Evolutionary conservation across 768 basidiomycete species (phyloP).

Genomic region (Lactarius pseudohatsudake): DNA sequence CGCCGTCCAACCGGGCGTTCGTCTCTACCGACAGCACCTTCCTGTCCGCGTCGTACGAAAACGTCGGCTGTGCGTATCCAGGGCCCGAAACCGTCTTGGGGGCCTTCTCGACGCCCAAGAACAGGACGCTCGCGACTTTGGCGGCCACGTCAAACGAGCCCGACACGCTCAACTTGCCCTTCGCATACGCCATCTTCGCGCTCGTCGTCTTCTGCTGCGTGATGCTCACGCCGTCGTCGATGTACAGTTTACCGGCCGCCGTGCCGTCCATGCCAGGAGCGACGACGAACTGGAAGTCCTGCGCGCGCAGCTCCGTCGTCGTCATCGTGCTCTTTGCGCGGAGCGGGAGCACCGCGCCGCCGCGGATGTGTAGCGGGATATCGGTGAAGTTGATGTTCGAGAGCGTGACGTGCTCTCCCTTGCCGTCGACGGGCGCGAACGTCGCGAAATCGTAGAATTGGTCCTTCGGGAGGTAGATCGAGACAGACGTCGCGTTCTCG

Average conservation of each 20-base stretch:
- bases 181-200: conserved; percentile 34
- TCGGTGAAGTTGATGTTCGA: conserved; percentile 51
- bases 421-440: conserved; percentile 48
- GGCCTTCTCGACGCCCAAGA: conserved; percentile 34
- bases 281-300: conserved; percentile 61
- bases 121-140: conserved; percentile 38
- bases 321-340: conserved; percentile 59
- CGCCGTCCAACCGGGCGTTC: conserved; percentile 38
- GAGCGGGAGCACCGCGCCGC: conserved; percentile 59
- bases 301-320: conserved; percentile 51
- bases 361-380: conserved; percentile 63
- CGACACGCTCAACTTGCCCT: conserved; percentile 33
- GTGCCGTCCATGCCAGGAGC: conserved; percentile 53
- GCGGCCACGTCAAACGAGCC: conserved; percentile 36
- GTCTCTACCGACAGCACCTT: conserved; percentile 49
- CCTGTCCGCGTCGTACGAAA: conserved; percentile 39
- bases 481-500: conserved; percentile 56
- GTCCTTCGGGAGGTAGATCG: conserved; percentile 61
- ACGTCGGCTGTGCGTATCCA: conserved; percentile 23
- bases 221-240: conserved; percentile 63
- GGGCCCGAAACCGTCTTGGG: conserved; percentile 32
- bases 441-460: conserved; percentile 65
- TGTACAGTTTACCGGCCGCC: conserved; percentile 55
- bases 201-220: conserved; percentile 34
- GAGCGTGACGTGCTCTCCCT: conserved; percentile 46